phyloP scores from a whole-genome alignment of 306 rosid species.

The Rosa multiflora region DNA sequence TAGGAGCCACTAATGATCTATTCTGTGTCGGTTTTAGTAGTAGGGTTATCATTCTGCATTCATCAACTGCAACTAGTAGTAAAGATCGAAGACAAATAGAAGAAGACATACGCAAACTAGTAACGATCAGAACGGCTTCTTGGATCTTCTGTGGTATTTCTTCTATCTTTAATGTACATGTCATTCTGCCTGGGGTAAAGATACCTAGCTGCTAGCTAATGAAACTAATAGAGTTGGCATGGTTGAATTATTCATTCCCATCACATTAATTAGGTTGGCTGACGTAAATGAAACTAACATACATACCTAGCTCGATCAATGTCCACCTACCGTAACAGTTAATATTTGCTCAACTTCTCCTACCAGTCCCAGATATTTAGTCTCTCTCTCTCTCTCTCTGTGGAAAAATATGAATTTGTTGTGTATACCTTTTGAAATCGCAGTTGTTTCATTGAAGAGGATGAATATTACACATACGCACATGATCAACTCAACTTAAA shows the following conservation, averaged over 20 bases:
- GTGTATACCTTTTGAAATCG: too few relatives aligned
- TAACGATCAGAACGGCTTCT: background rate
- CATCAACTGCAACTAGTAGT: background rate
- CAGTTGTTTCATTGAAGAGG: too few relatives aligned
- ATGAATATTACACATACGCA: too few relatives aligned
- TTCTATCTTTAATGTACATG: background rate
- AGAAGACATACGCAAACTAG: background rate
- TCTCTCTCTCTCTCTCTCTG: background rate
- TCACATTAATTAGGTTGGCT: background rate
- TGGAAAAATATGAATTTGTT: too few relatives aligned
- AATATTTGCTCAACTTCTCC: constrained; percentile 1
- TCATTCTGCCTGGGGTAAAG: background rate
- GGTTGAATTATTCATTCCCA: background rate
- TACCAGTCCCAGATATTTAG: background rate
- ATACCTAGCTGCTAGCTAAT: background rate
- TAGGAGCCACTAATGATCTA: background rate
- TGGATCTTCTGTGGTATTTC: background rate
- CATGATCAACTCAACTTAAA: too few relatives aligned
- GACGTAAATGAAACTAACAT: background rate
- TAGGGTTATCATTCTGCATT: background rate
- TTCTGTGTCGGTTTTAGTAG: background rate
- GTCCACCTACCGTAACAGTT: background rate
- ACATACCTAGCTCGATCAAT: background rate
- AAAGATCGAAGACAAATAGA: background rate
- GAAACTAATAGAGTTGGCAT: background rate